A percentile compares a stretch with the other conserved stretches of the same genome.
Evolutionary conservation across 345 rosid species (phyloP).

Genomic region (Balakata baccata): DNA sequence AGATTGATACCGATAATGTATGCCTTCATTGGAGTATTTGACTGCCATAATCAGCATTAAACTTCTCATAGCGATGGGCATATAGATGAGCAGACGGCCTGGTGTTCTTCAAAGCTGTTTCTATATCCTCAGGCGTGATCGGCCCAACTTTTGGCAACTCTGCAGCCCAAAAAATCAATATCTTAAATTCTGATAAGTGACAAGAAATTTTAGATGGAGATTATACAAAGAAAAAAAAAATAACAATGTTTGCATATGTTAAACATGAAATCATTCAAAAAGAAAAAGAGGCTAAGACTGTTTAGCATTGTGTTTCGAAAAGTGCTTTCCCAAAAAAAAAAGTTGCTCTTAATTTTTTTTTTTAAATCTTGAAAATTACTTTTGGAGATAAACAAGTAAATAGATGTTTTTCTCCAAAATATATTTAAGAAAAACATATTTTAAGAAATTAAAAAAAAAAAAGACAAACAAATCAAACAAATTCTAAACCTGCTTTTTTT

Average conservation of each 20-base stretch:
- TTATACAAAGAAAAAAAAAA: not conserved
- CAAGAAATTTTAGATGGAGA: not conserved
- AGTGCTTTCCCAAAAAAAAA: too few relatives aligned
- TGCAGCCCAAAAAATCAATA: constrained; percentile 28
- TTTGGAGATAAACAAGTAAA: too few relatives aligned
- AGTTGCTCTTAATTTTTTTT: too few relatives aligned
- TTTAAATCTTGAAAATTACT: too few relatives aligned
- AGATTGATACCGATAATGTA: not conserved
- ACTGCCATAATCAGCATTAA: constrained; percentile 88
- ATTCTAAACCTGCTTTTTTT: too few relatives aligned
- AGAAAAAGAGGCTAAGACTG: too few relatives aligned
- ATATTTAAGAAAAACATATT: too few relatives aligned
- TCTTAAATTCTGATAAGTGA: not conserved
- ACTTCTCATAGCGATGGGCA: constrained; percentile 79
- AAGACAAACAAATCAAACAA: too few relatives aligned
- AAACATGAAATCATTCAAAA: not conserved
- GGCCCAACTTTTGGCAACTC: constrained; percentile 86
- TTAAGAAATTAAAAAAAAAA: too few relatives aligned
- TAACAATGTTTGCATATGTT: not conserved
- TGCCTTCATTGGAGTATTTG: constrained; percentile 60
- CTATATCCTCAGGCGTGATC: constrained; percentile 58
- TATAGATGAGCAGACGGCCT: constrained; percentile 95
- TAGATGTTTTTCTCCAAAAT: too few relatives aligned
- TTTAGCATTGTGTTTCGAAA: too few relatives aligned
- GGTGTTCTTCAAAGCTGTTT: constrained; percentile 73